Conservation (phyloP, 2,329 filamentous ascomycete genomes). For the Verticillium nubilum region DNA sequence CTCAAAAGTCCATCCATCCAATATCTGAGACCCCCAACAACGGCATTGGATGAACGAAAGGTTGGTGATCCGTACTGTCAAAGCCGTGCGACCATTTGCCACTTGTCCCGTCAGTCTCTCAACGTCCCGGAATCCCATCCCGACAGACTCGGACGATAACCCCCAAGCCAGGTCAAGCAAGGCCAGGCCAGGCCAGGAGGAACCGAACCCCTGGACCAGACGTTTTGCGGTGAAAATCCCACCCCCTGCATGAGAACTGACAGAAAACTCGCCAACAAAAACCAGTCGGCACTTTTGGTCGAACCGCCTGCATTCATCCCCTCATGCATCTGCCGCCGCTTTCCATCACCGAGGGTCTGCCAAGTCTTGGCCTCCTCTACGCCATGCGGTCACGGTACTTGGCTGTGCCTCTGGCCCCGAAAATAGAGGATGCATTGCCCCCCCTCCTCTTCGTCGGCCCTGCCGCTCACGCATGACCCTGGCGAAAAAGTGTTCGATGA, state of each 20-base stretch:
- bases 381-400: slow-evolving; percentile 31
- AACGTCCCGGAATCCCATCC: not conserved
- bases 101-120: not conserved
- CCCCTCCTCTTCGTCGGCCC: no score
- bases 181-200: not conserved
- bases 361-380: slow-evolving; percentile 27
- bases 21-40: not conserved
- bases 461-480: slow-evolving; percentile 20
- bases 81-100: not conserved
- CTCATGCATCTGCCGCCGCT: not conserved
- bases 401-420: slow-evolving; percentile 22
- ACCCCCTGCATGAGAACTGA: not conserved
- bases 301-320: not conserved
- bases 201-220: not conserved
- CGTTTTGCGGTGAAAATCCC: not conserved
- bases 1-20: not conserved
- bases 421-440: slow-evolving; percentile 22
- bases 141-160: no score
- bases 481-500: no score
- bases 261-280: not conserved
- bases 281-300: not conserved
- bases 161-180: not conserved
- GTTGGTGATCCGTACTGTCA: not conserved
- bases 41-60: not conserved
- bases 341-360: not conserved